Evolutionary conservation across 2,329 filamentous ascomycete genomes (phyloP), one percentile per base, ranked within the genome.

Genomic region (Penicillium freii): DNA sequence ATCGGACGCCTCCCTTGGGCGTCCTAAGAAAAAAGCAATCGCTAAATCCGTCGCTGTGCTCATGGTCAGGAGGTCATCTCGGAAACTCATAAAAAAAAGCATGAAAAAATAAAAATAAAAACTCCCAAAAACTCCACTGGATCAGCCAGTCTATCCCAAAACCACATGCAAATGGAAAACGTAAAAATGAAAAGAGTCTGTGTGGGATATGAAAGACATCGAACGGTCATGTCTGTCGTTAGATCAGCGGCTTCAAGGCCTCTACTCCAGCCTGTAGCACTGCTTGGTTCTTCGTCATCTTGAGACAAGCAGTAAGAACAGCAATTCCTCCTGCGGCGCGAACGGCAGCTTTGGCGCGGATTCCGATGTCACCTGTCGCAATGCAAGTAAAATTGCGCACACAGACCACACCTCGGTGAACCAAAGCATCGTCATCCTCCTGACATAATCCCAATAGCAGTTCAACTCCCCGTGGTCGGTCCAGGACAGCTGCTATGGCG

Each of bases 391-490:
- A 78, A 70, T 95, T 95, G 60, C 85, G 81, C 17, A 94, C 72
- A 56, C 87, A 85, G 27, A 93, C 91, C 1, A 89, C 84, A 0
- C 91, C 94, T 8, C 94, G 79, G 70, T 86, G 82, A 56, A 77
- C 70, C 9, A 80, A 68, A 8, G 75, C 73, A 15, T 78, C 71
- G 6, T 89, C 84, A 29, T 81, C 80, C 62, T 96, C 91, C 17
- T 80, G 78, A 68, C 91, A 96, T 69, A 97, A 76, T 0, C 82
- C 85, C n/a, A 99, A 74, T n/a, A 97, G 67, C n/a, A 91, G 84
- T 60, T 86, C 81, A 4, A 94, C 81, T 0, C 91, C 91, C 15
- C 88, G 82, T 5, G 90, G 85, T 36, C 88, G 81, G 58, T 85
- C 83, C 38, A 96, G 67, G 3, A 97, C 82, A 4, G 84, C 87